Evolutionary conservation across 306 rosid species (phyloP).

Genomic region (Cucumis hystrix): DNA sequence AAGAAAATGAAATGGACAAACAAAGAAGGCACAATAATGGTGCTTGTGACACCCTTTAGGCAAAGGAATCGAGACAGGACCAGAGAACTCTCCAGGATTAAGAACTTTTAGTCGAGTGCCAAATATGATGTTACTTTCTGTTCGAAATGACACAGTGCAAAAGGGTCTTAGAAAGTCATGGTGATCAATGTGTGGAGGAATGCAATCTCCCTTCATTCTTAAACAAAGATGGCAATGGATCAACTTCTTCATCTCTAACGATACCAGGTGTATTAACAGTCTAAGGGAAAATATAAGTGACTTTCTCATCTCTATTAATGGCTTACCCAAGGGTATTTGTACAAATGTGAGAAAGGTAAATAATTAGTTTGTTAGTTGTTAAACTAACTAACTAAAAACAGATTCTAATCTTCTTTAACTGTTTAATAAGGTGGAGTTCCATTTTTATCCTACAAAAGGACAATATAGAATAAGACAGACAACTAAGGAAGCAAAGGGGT

Average conservation of each 20-base stretch:
- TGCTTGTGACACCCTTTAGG: conserved; percentile 34
- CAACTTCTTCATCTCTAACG: conserved; percentile 36
- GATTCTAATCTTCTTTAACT: too few species aligned
- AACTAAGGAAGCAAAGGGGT: background rate
- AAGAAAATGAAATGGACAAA: background rate
- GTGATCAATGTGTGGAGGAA: conserved; percentile 60
- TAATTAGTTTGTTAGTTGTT: too few species aligned
- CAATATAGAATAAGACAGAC: background rate
- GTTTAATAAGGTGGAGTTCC: conserved; percentile 25
- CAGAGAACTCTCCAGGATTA: conserved; percentile 35
- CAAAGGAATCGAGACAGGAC: conserved; percentile 21
- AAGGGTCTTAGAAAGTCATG: conserved; percentile 47
- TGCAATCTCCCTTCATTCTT: conserved; percentile 61
- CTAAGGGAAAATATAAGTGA: too few species aligned
- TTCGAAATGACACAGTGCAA: conserved; percentile 31
- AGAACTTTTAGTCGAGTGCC: conserved; percentile 20
- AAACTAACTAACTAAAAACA: too few species aligned
- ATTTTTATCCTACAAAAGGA: conserved; percentile 32
- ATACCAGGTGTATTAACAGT: conserved; percentile 20
- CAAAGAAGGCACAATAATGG: background rate
- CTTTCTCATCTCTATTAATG: too few species aligned
- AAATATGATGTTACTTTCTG: conserved; percentile 30
- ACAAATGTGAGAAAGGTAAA: too few species aligned
- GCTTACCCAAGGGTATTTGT: too few species aligned
- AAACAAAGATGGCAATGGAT: conserved; percentile 41